These are phyloP conservation scores for Rhizophagus prolifer DNA, from an alignment of 192 early-diverging fungal genomes.

Conservation along the genomic window DNA sequence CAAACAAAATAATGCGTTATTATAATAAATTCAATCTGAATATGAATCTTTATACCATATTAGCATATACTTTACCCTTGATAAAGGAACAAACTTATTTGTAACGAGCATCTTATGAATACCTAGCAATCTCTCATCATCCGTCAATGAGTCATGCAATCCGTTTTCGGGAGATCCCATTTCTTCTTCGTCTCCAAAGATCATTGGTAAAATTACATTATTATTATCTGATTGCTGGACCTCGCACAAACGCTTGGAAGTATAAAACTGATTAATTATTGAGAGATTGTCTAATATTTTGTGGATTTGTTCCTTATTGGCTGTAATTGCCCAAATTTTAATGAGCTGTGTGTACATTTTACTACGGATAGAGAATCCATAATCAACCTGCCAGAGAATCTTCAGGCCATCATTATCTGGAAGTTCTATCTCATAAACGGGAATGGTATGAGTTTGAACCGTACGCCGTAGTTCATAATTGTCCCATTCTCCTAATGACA, in stretches of 20 bases:
- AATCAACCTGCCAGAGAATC: conserved; percentile 24
- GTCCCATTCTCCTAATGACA: conserved; percentile 21
- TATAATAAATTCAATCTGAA: background rate
- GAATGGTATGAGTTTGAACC: background rate
- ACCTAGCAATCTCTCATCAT: conserved; percentile 16
- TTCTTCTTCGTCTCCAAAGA: background rate
- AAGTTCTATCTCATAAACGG: conserved; percentile 16
- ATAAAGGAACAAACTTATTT: conserved; percentile 25
- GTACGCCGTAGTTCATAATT: background rate
- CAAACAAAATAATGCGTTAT: background rate
- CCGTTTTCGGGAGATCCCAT: background rate
- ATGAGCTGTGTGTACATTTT: background rate
- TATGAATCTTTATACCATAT: background rate
- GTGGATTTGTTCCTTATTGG: conserved; percentile 1
- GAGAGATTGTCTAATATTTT: conserved; percentile 3
- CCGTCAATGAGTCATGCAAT: background rate
- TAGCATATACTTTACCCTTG: background rate
- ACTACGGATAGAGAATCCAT: background rate
- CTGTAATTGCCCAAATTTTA: conserved; percentile 22
- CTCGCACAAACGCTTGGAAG: background rate
- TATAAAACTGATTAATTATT: conserved; percentile 16
- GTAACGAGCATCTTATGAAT: conserved; percentile 26
- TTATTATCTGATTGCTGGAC: background rate
- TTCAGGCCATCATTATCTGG: background rate
- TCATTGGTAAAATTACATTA: conserved; percentile 10